Base-by-base conservation (phyloP, 805 yeast species). In the Ogataea saltuana region DNA sequence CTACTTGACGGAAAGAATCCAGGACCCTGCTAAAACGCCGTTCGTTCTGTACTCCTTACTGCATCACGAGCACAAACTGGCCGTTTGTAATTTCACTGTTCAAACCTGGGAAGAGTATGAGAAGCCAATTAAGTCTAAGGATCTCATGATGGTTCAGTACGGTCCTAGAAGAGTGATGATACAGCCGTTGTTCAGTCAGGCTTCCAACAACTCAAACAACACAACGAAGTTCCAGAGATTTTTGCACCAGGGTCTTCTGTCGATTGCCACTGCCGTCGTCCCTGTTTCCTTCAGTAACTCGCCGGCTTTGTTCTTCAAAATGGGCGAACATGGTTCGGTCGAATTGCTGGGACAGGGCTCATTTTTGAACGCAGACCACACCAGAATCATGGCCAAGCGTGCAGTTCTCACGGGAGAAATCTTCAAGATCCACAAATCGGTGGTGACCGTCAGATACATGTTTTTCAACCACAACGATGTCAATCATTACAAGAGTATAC, bases 371-470 rank as follows among this genome's bases (percentile, higher is more conserved):
- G 78, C 90, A 33, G 97, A 93, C 65, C 87, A 85, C 58, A 76
- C 83, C 11, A 78, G 98, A 64, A 75, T 91, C 19, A 61, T 90
- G 42, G 96, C 95, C 23, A 89, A 91, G 75, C 78, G 98, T 62
- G 83, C 84, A 4, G 81, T 93, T 5, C 69, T 93, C 42, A 93
- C 98, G 0, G 99, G 99, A 44, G 89, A 88, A 54, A 96, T 97
- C 33, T 82, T 89, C 67, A 93, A 90, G 72, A 90, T 93, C 56
- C 97, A 95, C 73, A 91, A 88, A 70, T 80, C 76, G 47, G 86
- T 90, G 30, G 88, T 93, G 50, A 93, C 99, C 2, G 77, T 93
- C 45, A 83, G 98, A 54, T 93, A 89, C 76, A 93, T 93, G 99
- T 93, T 93, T 74, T 91, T 91, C 81, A 88, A 83, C 59, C 70